Conservation (phyloP, 2,329 filamentous ascomycete species). For the Basipetospora chlamydospora region DNA sequence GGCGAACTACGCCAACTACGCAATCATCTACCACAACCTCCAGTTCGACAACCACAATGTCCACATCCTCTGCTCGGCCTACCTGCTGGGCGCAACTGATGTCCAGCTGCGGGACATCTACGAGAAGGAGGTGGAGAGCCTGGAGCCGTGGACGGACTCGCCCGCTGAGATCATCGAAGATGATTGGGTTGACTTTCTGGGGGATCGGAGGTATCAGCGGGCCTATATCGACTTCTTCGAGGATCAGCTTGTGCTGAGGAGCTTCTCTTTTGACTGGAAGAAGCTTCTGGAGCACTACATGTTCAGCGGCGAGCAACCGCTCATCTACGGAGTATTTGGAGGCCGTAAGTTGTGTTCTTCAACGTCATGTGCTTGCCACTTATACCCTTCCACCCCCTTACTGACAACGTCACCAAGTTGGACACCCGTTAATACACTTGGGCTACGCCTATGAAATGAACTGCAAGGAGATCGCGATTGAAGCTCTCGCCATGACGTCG, state of each 20-base stretch:
- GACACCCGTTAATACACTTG: conserved; percentile 84
- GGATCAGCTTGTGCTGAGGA: conserved; percentile 65
- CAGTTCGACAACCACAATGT: conserved; percentile 71
- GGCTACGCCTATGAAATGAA: conserved; percentile 87
- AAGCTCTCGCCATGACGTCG: conserved; percentile 60
- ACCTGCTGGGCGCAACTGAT: conserved; percentile 62
- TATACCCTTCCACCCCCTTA: conserved; percentile 3
- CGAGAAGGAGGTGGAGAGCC: conserved; percentile 53
- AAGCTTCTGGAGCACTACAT: conserved; percentile 62
- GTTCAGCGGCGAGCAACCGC: conserved; percentile 56
- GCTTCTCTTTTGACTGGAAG: conserved; percentile 72
- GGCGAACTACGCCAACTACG: conserved; percentile 82
- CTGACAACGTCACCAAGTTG: conserved; percentile 39
- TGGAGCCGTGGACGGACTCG: conserved; percentile 72
- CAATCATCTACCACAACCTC: conserved; percentile 63
- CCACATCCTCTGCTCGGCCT: conserved; percentile 73
- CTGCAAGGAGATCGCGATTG: conserved; percentile 74
- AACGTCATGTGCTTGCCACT: neutral
- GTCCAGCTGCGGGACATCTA: conserved; percentile 69
- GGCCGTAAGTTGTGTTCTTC: conserved; percentile 44
- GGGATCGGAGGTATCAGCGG: conserved; percentile 67
- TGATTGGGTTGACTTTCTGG: conserved; percentile 80
- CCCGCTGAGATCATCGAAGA: conserved; percentile 68
- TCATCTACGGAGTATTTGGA: conserved; percentile 67
- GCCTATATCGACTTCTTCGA: conserved; percentile 94